Evolutionary conservation across 306 rosid genomes (phyloP).

Genomic region (Vigna mungo): DNA sequence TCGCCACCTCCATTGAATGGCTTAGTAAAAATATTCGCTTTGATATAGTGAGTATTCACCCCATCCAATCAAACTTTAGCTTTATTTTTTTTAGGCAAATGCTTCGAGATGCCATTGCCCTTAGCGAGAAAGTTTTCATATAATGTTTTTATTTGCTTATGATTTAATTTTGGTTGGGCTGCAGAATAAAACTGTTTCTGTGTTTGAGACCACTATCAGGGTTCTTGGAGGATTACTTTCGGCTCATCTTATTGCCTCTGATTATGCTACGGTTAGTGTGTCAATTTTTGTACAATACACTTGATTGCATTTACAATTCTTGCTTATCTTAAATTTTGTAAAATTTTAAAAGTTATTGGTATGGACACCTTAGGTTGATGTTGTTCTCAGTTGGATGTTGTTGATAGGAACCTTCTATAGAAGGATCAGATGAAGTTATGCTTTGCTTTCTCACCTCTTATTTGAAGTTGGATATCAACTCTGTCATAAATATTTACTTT

Average conservation of each 20-base stretch:
- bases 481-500: background rate
- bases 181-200: constrained; percentile 95
- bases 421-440: background rate
- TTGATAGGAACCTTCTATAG: constrained; percentile 1
- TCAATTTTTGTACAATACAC: background rate
- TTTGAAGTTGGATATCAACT: background rate
- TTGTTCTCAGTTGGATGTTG: background rate
- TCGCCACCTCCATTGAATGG: constrained; percentile 89
- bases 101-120: no score
- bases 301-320: background rate
- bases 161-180: constrained; percentile 29
- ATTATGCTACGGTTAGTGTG: constrained; percentile 74
- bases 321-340: constrained; percentile 2
- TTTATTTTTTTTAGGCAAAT: no score
- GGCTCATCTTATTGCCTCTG: constrained; percentile 90
- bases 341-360: background rate
- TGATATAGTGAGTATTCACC: constrained; percentile 79
- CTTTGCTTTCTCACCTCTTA: background rate
- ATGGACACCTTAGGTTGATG: background rate
- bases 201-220: constrained; percentile 91
- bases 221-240: constrained; percentile 94
- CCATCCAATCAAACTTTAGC: no score
- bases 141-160: background rate
- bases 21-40: constrained; percentile 95
- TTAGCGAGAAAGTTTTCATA: no score